Base-by-base conservation (phyloP, 768 basidiomycete species). In the Termitomyces sp. region DNA sequence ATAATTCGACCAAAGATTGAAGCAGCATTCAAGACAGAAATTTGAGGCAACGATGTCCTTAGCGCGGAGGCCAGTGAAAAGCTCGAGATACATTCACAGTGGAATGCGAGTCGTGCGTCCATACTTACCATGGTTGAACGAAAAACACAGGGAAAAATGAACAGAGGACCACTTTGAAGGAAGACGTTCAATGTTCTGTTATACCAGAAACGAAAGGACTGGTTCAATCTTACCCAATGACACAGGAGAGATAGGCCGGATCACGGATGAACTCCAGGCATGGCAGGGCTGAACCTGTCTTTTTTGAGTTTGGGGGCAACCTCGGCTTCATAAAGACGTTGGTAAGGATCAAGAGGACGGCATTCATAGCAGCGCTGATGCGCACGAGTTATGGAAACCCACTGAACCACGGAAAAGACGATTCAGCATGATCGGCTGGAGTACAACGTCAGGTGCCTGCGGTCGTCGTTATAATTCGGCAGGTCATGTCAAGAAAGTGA, bases 381-480 rank as follows among this genome's bases (percentile, higher is more conserved):
- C 77, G 72, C 32, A 80, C 75, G 74, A 75, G 16, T 74, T 74
- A 46, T 75, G 72, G 61, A 79, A 81, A 12, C 78, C 78, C n/a
- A 77, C 54, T 0, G 61, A 61, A 8, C 74, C 68, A 60, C 71
- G 66, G 49, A 79, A 75, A 4, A 78, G 70, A 48, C 78, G 76
- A 65, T 88, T 87, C 38, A 89, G 70, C 76, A 87, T 78, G 65
- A 86, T 84, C 0, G 84, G 84, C 59, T 85, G 84, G 3, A 86
- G 57, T 22, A 83, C 75, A 24, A 83, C 81, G n/a, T n/a, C n/a
- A n/a, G n/a, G n/a, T n/a, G 7, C 86, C 85, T 73, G 53, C n/a
- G 16, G 59, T 36, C 11, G 59, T 36, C 11, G 13, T 24, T 60
- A 50, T 50, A n/a, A 15, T 52, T 36, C 28, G 28, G 32, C 46